A percentile compares a stretch with the other conserved stretches of the same genome.
These are phyloP conservation scores for Botrytis hyacinthi DNA, from an alignment of 2,329 filamentous ascomycete genomes.

Conservation along the genomic window DNA sequence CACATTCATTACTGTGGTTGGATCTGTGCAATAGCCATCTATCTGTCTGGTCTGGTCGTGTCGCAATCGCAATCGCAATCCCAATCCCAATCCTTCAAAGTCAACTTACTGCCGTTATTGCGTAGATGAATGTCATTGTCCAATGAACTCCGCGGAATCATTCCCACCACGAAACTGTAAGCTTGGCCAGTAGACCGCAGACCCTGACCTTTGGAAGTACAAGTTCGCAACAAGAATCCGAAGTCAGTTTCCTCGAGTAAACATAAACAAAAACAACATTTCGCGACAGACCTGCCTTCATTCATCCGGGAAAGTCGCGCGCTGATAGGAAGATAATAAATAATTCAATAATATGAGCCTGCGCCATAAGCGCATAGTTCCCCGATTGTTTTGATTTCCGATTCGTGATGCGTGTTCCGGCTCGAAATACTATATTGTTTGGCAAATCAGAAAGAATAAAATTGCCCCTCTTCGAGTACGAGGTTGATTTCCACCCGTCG, in stretches of 20 bases:
- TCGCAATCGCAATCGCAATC: not conserved
- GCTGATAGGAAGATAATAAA: conserved; percentile 28
- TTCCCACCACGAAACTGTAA: conserved; percentile 28
- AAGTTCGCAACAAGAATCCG: not conserved
- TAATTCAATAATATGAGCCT: conserved; percentile 25
- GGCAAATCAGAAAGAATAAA: conserved; percentile 12
- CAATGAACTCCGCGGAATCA: conserved; percentile 27
- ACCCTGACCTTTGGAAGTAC: conserved; percentile 19
- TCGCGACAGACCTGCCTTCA: conserved; percentile 25
- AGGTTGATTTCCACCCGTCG: conserved; percentile 1
- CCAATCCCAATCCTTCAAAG: conserved; percentile 3
- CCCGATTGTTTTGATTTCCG: conserved; percentile 26
- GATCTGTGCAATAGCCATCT: not conserved
- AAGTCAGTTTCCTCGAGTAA: not conserved
- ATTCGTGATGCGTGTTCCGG: conserved; percentile 27
- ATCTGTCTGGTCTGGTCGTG: not conserved
- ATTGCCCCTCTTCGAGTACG: conserved; percentile 17
- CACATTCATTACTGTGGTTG: not conserved
- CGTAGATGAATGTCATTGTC: conserved; percentile 29
- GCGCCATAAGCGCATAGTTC: conserved; percentile 33
- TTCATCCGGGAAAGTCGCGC: conserved; percentile 19
- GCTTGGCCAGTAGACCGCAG: conserved; percentile 28
- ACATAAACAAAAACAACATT: conserved; percentile 14
- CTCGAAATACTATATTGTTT: conserved; percentile 24
- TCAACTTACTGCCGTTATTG: not conserved